Evolutionary conservation across 768 basidiomycete genomes (phyloP).

Genomic region (Lactifluus subvellereus): DNA sequence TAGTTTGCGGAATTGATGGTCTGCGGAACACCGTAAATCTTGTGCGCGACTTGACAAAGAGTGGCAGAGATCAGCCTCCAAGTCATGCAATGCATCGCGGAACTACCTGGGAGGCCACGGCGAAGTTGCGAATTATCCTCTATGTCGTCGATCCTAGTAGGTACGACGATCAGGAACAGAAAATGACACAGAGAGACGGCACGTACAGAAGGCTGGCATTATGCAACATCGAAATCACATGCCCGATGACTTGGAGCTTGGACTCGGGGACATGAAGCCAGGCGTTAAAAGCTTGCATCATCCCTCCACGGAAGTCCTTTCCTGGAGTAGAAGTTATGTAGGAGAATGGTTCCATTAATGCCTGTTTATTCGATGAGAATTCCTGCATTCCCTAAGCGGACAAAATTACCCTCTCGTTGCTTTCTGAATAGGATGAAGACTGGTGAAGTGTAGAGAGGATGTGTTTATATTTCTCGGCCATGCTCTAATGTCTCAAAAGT

Average conservation of each 20-base stretch:
- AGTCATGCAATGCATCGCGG: not conserved
- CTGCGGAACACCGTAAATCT: constrained; percentile 94
- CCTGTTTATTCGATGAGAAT: constrained; percentile 28
- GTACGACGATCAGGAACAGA: not conserved
- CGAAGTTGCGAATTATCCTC: constrained; percentile 87
- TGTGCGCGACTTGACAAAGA: constrained; percentile 67
- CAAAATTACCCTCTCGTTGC: constrained; percentile 11
- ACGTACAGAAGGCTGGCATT: constrained; percentile 85
- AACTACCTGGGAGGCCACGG: constrained; percentile 72
- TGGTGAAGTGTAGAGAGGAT: constrained; percentile 13
- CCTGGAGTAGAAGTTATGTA: constrained; percentile 83
- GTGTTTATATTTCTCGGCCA: constrained; percentile 22
- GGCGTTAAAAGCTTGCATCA: constrained; percentile 88
- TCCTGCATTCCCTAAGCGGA: not conserved
- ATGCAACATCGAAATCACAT: constrained; percentile 90
- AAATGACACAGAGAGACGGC: no score
- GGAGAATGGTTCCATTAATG: constrained; percentile 78
- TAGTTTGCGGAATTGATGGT: constrained; percentile 98
- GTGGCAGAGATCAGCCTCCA: not conserved
- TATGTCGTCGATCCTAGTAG: constrained; percentile 80
- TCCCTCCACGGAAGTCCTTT: constrained; percentile 82
- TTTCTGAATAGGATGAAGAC: constrained; percentile 5
- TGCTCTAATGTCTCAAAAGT: not conserved
- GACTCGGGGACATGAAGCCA: constrained; percentile 82
- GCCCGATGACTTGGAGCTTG: constrained; percentile 66